These are phyloP conservation scores for Globisporangium viniferum DNA, from an alignment of 352 stramenopile species.

Conservation along the genomic window DNA sequence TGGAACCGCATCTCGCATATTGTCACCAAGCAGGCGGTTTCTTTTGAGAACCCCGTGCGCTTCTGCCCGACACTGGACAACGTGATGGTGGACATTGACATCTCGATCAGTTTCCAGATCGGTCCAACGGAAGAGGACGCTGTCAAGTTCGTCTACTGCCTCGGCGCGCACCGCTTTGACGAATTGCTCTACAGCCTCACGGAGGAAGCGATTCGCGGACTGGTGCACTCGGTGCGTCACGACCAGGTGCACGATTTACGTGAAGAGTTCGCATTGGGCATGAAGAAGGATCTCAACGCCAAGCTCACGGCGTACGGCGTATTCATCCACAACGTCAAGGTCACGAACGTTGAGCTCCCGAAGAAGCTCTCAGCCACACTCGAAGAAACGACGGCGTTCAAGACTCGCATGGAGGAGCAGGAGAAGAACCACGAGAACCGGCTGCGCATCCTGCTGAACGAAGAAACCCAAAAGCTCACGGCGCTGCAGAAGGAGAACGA, in stretches of 20 bases:
- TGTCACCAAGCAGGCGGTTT: conserved; percentile 82
- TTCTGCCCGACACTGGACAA: conserved; percentile 82
- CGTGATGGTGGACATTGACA: conserved; percentile 88
- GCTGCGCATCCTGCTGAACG: conserved; percentile 75
- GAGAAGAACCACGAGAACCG: conserved; percentile 90
- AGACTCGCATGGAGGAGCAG: conserved; percentile 86
- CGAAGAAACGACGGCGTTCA: conserved; percentile 82
- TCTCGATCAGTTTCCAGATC: conserved; percentile 88
- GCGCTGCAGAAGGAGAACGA: conserved; percentile 80
- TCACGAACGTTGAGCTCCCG: conserved; percentile 80
- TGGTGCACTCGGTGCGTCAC: conserved; percentile 80
- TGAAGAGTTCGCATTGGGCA: conserved; percentile 77
- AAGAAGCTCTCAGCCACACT: conserved; percentile 57
- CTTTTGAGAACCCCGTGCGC: conserved; percentile 69
- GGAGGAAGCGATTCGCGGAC: conserved; percentile 71
- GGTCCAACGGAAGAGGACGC: conserved; percentile 71
- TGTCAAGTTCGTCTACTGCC: conserved; percentile 80
- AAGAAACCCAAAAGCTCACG: conserved; percentile 82
- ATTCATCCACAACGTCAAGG: conserved; percentile 87
- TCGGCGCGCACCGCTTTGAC: conserved; percentile 83
- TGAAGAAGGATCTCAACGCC: conserved; percentile 81
- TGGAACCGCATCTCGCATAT: conserved; percentile 87
- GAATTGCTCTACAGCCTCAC: conserved; percentile 79
- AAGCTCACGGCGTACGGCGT: conserved; percentile 73
- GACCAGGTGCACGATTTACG: conserved; percentile 80